phyloP scores from a whole-genome alignment of 768 basidiomycete genomes.

The Ramaria sp. region DNA sequence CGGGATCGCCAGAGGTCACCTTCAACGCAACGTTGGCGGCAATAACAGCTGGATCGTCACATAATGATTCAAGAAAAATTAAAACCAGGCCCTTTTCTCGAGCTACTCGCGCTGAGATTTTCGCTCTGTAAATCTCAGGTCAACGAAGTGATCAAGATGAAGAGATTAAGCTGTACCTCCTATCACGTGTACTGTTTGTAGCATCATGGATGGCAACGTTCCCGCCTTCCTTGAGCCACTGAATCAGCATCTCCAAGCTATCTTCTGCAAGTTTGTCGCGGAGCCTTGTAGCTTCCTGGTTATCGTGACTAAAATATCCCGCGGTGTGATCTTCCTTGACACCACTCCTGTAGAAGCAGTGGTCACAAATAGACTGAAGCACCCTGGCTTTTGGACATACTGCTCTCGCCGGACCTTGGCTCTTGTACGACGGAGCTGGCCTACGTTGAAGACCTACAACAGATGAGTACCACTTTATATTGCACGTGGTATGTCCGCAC shows the following conservation, averaged over 20 bases:
- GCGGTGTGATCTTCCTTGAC: constrained; percentile 87
- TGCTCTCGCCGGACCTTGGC: constrained; percentile 71
- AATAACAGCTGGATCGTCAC: constrained; percentile 88
- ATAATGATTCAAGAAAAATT: constrained; percentile 91
- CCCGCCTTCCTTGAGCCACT: constrained; percentile 89
- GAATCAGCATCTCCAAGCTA: constrained; percentile 87
- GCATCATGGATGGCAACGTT: constrained; percentile 99
- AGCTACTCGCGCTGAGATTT: constrained; percentile 73
- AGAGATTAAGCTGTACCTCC: constrained; percentile 36
- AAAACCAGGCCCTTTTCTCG: constrained; percentile 79
- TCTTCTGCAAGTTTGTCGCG: constrained; percentile 84
- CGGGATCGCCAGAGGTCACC: constrained; percentile 92
- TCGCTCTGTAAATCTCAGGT: constrained; percentile 38
- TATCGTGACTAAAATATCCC: constrained; percentile 80
- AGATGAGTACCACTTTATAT: not conserved
- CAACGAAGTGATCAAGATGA: not conserved
- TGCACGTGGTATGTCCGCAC: constrained; percentile 24
- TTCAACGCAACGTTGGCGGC: constrained; percentile 95
- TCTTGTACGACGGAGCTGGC: constrained; percentile 80
- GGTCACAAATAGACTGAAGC: not conserved
- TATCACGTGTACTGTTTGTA: constrained; percentile 76
- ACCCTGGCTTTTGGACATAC: constrained; percentile 28
- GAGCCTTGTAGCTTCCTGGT: constrained; percentile 60
- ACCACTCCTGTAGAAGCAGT: constrained; percentile 46
- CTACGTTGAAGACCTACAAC: constrained; percentile 85